Evolutionary conservation across 768 basidiomycete species (phyloP).

Genomic region (Pilatotrama ljubarskyi): DNA sequence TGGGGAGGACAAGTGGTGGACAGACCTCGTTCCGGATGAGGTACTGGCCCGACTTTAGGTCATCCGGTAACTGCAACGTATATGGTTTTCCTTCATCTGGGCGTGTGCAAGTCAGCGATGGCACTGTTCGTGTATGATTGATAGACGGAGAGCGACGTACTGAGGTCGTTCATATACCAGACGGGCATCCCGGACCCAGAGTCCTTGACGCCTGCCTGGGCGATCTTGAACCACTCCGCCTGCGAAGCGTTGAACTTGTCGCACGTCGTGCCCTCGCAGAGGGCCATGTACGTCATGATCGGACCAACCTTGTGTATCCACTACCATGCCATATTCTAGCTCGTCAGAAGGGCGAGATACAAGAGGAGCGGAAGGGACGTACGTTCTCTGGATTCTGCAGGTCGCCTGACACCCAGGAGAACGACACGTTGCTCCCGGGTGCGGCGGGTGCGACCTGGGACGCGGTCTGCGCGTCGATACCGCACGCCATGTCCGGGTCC

Average conservation of each 20-base stretch:
- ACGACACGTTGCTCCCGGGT: slow-evolving; percentile 53
- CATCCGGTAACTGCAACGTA: slow-evolving; percentile 20
- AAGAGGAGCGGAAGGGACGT: background rate
- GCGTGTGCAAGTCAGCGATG: background rate
- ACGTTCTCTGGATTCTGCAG: slow-evolving; percentile 13
- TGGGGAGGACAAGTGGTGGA: too few species aligned
- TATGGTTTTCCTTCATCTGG: background rate
- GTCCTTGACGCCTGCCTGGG: slow-evolving; percentile 34
- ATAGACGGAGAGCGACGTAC: background rate
- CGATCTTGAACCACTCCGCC: slow-evolving; percentile 64
- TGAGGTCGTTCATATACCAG: background rate
- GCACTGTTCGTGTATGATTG: background rate
- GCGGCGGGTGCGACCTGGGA: slow-evolving; percentile 49
- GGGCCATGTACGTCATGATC: slow-evolving; percentile 71
- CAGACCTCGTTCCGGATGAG: slow-evolving; percentile 59
- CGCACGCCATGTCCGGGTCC: slow-evolving; percentile 59
- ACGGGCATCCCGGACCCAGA: slow-evolving; percentile 9
- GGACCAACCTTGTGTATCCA: slow-evolving; percentile 67
- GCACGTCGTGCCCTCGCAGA: slow-evolving; percentile 56
- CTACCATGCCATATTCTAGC: slow-evolving; percentile 17
- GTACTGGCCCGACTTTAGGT: slow-evolving; percentile 67
- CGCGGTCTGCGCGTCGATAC: slow-evolving; percentile 48
- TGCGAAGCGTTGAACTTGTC: slow-evolving; percentile 56
- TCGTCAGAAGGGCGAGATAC: background rate
- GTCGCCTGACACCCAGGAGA: slow-evolving; percentile 53